Evolutionary conservation across 257 asterid species (phyloP), one percentile per base, ranked within the genome.

Genomic region (Plantago ovata): DNA sequence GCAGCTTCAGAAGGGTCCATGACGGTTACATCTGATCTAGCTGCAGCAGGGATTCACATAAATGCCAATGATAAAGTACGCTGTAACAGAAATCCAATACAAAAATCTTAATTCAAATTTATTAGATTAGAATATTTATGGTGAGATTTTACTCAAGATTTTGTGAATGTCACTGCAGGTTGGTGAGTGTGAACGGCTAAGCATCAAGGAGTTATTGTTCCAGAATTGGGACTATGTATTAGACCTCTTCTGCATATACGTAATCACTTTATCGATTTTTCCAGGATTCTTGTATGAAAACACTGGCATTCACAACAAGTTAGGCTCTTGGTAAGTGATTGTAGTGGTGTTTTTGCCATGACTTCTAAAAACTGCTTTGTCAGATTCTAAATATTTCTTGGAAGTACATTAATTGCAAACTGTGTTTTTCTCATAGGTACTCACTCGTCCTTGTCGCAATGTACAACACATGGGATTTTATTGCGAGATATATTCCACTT

Each of bases 271-370:
- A 55, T 91, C 96, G 1, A 87, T 87, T 36, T 75, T 87, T 47
- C 96, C 96, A 0, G 96, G 96, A 48, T 91, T 91, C 72, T 77
- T 87, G 63, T 87, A 76, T 6, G 95, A 91, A 55, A 87, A 91
- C 73, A 85, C 96, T 2, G 98, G 98, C 9, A 13, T 46, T 3
- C 98, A 88, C 76, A 64, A 73, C 76, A 64, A 69, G 9, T 67
- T 91, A 9, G 94, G 94, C n/a, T 72, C 90, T 42, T 90, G 98
- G 98, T 87, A 80, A 70, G 70, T 67, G 16, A 20, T 12, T 3
- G 28, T 22, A 6, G 40, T 3, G 10, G 13, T 7, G 16, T 49
- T 24, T 49, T 24, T 10, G 36, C 22, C 0, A 13, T 1, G 3
- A 11, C 24, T 8, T 7, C 9, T 38, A 7, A 0, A 21, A 15